Evolutionary conservation across 1,284 basidiomycete species (phyloP).

Genomic region (Puccinia hordei): DNA sequence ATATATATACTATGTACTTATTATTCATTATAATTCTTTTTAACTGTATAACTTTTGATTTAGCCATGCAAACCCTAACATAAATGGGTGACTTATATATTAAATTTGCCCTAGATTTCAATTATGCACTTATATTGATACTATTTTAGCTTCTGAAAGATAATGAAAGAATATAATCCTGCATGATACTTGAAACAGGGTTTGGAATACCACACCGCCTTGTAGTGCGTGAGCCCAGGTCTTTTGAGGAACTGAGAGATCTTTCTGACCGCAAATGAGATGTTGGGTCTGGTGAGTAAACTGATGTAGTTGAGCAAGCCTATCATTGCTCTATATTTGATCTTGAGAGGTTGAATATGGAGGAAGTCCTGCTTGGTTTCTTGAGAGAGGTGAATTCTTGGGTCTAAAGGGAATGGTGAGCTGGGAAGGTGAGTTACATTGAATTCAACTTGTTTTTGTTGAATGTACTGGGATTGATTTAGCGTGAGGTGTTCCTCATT

Average conservation of each 20-base stretch:
- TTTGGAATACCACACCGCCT: too few species aligned
- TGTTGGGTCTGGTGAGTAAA: conserved; percentile 6
- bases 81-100: too few species aligned
- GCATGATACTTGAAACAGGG: too few species aligned
- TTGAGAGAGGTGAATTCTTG: neutral
- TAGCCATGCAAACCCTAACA: too few species aligned
- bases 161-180: too few species aligned
- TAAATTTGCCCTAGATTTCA: too few species aligned
- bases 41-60: too few species aligned
- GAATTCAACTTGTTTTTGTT: neutral
- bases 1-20: too few species aligned
- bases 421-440: neutral
- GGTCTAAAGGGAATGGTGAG: neutral
- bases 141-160: too few species aligned
- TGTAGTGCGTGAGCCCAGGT: neutral
- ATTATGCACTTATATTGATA: too few species aligned
- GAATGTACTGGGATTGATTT: neutral
- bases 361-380: neutral
- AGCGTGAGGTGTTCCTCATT: neutral
- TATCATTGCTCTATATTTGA: neutral
- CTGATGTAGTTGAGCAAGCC: conserved; percentile 3
- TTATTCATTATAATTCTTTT: too few species aligned
- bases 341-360: neutral
- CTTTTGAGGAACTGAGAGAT: conserved; percentile 15
- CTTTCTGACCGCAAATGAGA: neutral